Evolutionary conservation across 768 basidiomycete genomes (phyloP).

Genomic region (Suillus fuscotomentosus): DNA sequence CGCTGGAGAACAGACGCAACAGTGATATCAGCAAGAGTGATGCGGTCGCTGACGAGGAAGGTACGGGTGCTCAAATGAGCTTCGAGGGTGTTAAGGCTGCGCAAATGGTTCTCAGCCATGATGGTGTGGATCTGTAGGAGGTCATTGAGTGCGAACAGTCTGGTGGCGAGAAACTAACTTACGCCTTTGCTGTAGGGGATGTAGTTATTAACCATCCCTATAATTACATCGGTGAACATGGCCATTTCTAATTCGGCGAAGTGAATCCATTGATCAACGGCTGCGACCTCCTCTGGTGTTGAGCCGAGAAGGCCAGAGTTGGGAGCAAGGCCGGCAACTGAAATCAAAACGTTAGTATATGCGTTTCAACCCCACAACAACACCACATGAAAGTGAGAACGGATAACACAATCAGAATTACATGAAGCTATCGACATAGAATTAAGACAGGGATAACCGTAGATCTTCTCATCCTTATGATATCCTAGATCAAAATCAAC

Average conservation of each 20-base stretch:
- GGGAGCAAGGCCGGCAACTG: conserved; percentile 76
- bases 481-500: conserved; percentile 10
- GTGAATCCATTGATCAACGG: conserved; percentile 84
- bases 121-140: conserved; percentile 52
- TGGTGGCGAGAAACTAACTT: conserved; percentile 24
- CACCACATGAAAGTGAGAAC: background rate
- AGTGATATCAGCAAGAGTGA: conserved; percentile 88
- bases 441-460: conserved; percentile 80
- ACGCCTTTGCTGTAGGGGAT: conserved; percentile 86
- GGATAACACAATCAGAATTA: conserved; percentile 10
- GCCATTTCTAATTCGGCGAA: conserved; percentile 69
- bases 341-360: conserved; percentile 15
- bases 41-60: conserved; percentile 91
- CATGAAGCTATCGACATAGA: conserved; percentile 47
- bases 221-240: conserved; percentile 34
- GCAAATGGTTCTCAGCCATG: conserved; percentile 51
- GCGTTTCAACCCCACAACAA: conserved; percentile 1
- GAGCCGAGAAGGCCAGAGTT: conserved; percentile 78
- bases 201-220: conserved; percentile 41
- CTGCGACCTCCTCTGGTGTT: conserved; percentile 62
- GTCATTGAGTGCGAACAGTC: background rate
- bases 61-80: conserved; percentile 74
- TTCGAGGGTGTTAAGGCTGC: conserved; percentile 68
- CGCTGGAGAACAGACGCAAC: conserved; percentile 59
- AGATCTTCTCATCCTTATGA: conserved; percentile 33